Conservation (phyloP, 2,329 filamentous ascomycete genomes). For the Dactylellina haptotyla region DNA sequence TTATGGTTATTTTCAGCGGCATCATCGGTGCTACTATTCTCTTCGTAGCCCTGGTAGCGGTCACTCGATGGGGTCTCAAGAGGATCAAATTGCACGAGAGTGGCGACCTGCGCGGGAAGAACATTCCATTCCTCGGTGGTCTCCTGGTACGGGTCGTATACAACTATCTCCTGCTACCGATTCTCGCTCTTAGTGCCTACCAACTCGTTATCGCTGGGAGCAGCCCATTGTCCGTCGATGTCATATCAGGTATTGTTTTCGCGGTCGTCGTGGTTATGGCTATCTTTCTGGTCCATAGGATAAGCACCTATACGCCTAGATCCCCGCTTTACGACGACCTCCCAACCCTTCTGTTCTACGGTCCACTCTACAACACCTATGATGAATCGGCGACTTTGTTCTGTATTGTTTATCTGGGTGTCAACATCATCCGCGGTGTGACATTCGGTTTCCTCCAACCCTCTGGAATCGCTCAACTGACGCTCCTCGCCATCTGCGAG, state of each 20-base stretch:
- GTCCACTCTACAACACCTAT: constrained; percentile 96
- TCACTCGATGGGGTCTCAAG: constrained; percentile 78
- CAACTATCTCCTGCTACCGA: constrained; percentile 89
- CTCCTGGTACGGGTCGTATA: constrained; percentile 81
- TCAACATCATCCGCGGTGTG: constrained; percentile 86
- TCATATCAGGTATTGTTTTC: constrained; percentile 63
- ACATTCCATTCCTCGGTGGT: constrained; percentile 75
- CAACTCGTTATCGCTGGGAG: constrained; percentile 80
- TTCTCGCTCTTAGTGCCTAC: constrained; percentile 87
- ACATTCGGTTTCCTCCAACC: constrained; percentile 92
- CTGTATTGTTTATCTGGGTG: constrained; percentile 82
- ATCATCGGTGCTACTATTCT: constrained; percentile 75
- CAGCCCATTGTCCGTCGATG: constrained; percentile 79
- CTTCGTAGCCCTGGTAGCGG: constrained; percentile 80
- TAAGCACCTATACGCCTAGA: constrained; percentile 62
- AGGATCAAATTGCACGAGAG: constrained; percentile 76
- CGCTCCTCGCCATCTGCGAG: constrained; percentile 92
- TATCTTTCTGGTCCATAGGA: constrained; percentile 81
- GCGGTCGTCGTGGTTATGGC: constrained; percentile 78
- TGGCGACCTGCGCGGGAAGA: constrained; percentile 89
- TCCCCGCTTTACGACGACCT: constrained; percentile 83
- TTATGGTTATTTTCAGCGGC: constrained; percentile 88
- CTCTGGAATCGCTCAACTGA: constrained; percentile 90
- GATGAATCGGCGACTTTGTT: constrained; percentile 92
- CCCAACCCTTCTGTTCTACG: constrained; percentile 86